A percentile compares a stretch with the other conserved stretches of the same genome.
phyloP scores from a whole-genome alignment of 2,329 filamentous ascomycete genomes.

The Penicillium sp. region DNA sequence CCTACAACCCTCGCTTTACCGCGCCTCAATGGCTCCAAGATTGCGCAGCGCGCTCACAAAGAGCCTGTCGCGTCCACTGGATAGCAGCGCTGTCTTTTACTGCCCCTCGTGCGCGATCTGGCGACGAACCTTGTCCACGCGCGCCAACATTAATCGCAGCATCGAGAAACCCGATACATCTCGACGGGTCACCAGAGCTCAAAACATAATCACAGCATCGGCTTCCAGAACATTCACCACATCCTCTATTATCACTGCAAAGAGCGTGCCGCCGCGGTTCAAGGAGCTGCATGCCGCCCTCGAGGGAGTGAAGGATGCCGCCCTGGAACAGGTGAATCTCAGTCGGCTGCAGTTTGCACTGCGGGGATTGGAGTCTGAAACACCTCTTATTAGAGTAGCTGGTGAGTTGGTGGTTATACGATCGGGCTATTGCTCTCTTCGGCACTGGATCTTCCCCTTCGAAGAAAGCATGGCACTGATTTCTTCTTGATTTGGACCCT shows the following conservation, averaged over 20 bases:
- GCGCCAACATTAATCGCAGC: slow-evolving; percentile 15
- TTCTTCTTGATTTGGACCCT: neutral
- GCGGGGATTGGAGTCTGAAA: slow-evolving; percentile 54
- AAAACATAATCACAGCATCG: slow-evolving; percentile 4
- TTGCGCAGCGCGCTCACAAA: slow-evolving; percentile 36
- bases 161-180: slow-evolving; percentile 12
- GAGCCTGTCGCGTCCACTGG: slow-evolving; percentile 33
- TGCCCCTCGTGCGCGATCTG: slow-evolving; percentile 44
- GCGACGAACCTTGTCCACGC: slow-evolving; percentile 34
- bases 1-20: neutral
- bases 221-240: slow-evolving; percentile 46
- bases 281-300: slow-evolving; percentile 55
- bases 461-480: neutral
- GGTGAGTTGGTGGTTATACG: slow-evolving; percentile 36
- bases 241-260: slow-evolving; percentile 53
- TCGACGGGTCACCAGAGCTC: slow-evolving; percentile 12
- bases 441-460: neutral
- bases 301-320: slow-evolving; percentile 50
- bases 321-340: slow-evolving; percentile 56
- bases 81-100: slow-evolving; percentile 30
- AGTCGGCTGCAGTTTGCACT: slow-evolving; percentile 60
- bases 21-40: slow-evolving; percentile 40
- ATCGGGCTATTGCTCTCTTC: neutral
- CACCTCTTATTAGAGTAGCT: slow-evolving; percentile 56
- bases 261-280: slow-evolving; percentile 52